Percentiles rank a stretch among this genome's conserved stretches.
phyloP scores from a whole-genome alignment of 1,284 basidiomycete species.

The Erythrobasidium hasegawianum region DNA sequence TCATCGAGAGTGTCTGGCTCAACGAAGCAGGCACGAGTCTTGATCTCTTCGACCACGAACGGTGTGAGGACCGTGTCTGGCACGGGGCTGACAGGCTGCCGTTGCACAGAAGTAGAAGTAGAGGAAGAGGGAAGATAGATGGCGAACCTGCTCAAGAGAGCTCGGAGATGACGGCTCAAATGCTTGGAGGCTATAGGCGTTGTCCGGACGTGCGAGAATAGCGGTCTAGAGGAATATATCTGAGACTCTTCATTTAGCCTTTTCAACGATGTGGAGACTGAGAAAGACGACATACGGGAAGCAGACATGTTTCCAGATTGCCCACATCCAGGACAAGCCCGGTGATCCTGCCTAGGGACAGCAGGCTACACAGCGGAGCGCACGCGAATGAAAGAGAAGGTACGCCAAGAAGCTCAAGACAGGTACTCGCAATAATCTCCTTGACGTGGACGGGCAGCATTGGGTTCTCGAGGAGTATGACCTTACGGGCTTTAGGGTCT shows the following conservation, averaged over 20 bases:
- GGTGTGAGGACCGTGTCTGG: constrained; percentile 62
- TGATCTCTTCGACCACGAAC: constrained; percentile 72
- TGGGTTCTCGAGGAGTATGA: constrained; percentile 86
- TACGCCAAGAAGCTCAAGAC: constrained; percentile 88
- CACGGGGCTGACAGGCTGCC: constrained; percentile 54
- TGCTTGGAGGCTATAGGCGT: constrained; percentile 75
- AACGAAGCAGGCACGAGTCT: constrained; percentile 75
- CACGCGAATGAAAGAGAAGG: constrained; percentile 89
- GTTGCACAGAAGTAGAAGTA: constrained; percentile 52
- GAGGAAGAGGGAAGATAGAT: constrained; percentile 68
- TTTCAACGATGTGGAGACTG: background rate
- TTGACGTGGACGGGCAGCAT: constrained; percentile 80
- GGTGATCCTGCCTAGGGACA: constrained; percentile 80
- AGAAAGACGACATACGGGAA: constrained; percentile 75
- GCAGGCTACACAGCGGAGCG: constrained; percentile 74
- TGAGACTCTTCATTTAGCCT: constrained; percentile 51
- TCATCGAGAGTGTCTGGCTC: constrained; percentile 52
- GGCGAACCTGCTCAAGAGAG: constrained; percentile 72
- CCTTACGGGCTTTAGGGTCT: constrained; percentile 88
- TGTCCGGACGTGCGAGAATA: constrained; percentile 72
- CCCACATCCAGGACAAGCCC: constrained; percentile 91
- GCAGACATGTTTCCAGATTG: constrained; percentile 77
- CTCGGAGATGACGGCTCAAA: constrained; percentile 68
- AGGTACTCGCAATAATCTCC: constrained; percentile 73
- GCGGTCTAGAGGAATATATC: constrained; percentile 82